These are phyloP conservation scores for Penicillium cosmopolitanum DNA, from an alignment of 495 filamentous ascomycete genomes.

Conservation along the genomic window DNA sequence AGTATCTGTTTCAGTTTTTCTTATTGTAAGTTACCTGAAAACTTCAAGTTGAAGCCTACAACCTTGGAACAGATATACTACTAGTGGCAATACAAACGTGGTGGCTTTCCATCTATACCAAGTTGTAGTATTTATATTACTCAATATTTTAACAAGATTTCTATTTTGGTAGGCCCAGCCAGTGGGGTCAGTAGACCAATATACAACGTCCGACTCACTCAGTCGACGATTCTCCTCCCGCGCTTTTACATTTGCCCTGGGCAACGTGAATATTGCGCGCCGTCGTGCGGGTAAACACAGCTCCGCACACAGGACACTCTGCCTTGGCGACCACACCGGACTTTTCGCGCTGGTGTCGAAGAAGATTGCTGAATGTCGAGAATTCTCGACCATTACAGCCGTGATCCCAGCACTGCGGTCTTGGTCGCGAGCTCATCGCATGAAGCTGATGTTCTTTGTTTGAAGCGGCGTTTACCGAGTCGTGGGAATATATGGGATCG, in stretches of 20 bases:
- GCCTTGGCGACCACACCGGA: slow-evolving; percentile 86
- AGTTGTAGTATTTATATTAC: neutral
- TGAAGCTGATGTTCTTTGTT: slow-evolving; percentile 60
- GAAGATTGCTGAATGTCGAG: slow-evolving; percentile 92
- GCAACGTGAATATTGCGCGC: slow-evolving; percentile 86
- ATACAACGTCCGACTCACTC: slow-evolving; percentile 24
- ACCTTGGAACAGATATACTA: neutral
- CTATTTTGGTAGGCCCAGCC: slow-evolving; percentile 2
- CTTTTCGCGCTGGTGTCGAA: slow-evolving; percentile 92
- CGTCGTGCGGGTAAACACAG: slow-evolving; percentile 89
- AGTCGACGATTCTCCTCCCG: slow-evolving; percentile 32
- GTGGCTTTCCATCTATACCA: neutral
- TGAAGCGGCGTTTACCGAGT: slow-evolving; percentile 29
- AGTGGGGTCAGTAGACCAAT: slow-evolving; percentile 4
- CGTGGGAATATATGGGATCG: slow-evolving; percentile 37
- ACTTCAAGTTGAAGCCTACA: neutral
- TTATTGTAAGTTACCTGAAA: neutral
- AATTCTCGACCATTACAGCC: slow-evolving; percentile 94
- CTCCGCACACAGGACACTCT: slow-evolving; percentile 82
- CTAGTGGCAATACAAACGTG: neutral
- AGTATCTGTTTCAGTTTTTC: too few species aligned
- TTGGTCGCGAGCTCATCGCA: slow-evolving; percentile 74
- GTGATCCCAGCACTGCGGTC: slow-evolving; percentile 95
- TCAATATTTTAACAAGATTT: neutral
- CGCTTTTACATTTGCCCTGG: slow-evolving; percentile 84